A percentile compares a stretch with the other conserved stretches of the same genome.
These are phyloP conservation scores for Pseudopithomyces chartarum DNA, from an alignment of 2,329 filamentous ascomycete species.

Conservation along the genomic window DNA sequence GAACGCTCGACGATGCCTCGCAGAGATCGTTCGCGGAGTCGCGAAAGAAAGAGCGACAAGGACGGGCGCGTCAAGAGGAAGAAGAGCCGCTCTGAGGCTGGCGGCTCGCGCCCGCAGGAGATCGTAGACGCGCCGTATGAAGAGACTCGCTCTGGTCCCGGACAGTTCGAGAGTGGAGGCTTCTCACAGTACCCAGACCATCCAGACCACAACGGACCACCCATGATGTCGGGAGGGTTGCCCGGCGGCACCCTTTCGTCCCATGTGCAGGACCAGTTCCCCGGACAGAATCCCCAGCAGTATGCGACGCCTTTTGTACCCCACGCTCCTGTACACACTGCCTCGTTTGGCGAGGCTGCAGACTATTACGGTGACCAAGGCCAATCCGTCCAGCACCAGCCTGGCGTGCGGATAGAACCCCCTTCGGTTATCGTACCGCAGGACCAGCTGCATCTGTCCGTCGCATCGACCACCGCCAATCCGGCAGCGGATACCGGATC, in stretches of 20 bases:
- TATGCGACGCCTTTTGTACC: conserved; percentile 54
- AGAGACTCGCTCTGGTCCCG: conserved; percentile 31
- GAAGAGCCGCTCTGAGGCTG: conserved; percentile 36
- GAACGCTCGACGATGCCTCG: conserved; percentile 35
- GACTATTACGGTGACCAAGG: conserved; percentile 69
- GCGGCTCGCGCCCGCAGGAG: conserved; percentile 26
- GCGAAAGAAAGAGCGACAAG: conserved; percentile 27
- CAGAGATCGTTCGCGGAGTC: conserved; percentile 35
- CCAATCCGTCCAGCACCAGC: conserved; percentile 63
- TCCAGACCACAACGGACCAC: conserved; percentile 39
- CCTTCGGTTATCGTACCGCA: conserved; percentile 60
- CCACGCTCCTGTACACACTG: conserved; percentile 34
- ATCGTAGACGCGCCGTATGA: conserved; percentile 36
- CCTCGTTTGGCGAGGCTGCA: conserved; percentile 59
- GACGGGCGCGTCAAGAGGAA: conserved; percentile 34
- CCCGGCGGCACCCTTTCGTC: conserved; percentile 47
- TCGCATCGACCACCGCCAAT: conserved; percentile 56
- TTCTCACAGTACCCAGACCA: conserved; percentile 45
- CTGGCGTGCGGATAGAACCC: conserved; percentile 61
- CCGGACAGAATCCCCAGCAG: conserved; percentile 58
- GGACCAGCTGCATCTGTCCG: conserved; percentile 60
- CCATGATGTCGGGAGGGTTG: conserved; percentile 42
- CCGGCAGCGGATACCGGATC: conserved; percentile 65
- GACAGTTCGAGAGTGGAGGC: conserved; percentile 34
- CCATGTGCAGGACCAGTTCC: conserved; percentile 63